phyloP scores from a whole-genome alignment of 2,329 filamentous ascomycete genomes.

The Talaromyces amestolkiae region DNA sequence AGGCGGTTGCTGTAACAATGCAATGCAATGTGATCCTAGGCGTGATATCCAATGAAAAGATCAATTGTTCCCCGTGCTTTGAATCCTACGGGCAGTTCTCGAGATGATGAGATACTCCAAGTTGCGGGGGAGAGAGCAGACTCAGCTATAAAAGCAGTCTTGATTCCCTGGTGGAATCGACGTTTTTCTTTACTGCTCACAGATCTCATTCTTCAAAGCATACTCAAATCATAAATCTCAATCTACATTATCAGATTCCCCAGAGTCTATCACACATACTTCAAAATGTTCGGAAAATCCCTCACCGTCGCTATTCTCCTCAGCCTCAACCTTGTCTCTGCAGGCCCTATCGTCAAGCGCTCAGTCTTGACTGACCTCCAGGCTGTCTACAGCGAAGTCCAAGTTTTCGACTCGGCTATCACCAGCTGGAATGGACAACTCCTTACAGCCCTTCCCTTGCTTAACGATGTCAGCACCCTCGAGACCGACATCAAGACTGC shows the following conservation, averaged over 20 bases:
- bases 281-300: constrained; percentile 9
- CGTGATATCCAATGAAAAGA: not conserved
- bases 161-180: not conserved
- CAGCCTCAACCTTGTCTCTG: constrained; percentile 12
- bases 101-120: not conserved
- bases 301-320: constrained; percentile 7
- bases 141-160: constrained; percentile 10
- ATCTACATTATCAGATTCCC: not conserved
- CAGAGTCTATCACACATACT: not conserved
- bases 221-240: constrained; percentile 3
- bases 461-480: constrained; percentile 9
- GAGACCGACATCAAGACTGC: constrained; percentile 17
- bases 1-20: not conserved
- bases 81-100: not conserved
- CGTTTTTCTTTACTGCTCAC: not conserved
- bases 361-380: constrained; percentile 16
- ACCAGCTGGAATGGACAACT: constrained; percentile 14
- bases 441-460: constrained; percentile 7
- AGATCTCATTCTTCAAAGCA: not conserved
- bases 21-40: constrained; percentile 7
- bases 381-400: constrained; percentile 4
- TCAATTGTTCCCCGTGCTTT: not conserved
- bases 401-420: not conserved
- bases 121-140: not conserved
- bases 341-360: constrained; percentile 15